A percentile compares a stretch with the other conserved stretches of the same genome.
phyloP scores from a whole-genome alignment of 148 eudicot species.

The Suaeda aralocaspica region DNA sequence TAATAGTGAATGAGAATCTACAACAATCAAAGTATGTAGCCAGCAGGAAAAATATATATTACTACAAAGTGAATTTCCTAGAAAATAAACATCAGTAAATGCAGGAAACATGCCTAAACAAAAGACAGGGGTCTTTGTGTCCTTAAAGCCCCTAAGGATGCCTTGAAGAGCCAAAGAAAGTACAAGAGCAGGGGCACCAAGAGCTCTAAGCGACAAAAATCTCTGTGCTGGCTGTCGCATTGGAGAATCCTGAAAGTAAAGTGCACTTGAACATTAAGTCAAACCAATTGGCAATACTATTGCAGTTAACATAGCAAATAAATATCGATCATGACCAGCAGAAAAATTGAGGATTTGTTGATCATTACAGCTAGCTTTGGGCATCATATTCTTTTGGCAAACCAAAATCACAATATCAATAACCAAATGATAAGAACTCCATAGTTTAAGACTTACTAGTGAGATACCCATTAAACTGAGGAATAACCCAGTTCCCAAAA shows the following conservation, averaged over 20 bases:
- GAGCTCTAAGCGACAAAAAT: constrained; percentile 76
- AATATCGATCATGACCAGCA: not conserved
- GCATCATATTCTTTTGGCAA: not conserved
- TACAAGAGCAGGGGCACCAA: constrained; percentile 97
- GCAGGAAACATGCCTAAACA: constrained; percentile 67
- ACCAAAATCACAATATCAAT: not conserved
- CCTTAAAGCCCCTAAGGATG: constrained; percentile 92
- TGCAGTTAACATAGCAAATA: not conserved
- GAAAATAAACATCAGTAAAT: not conserved
- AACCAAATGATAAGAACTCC: not conserved
- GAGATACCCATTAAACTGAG: constrained; percentile 86
- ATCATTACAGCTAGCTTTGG: not conserved
- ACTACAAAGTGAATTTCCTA: no score
- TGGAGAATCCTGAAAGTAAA: constrained; percentile 55
- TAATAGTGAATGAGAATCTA: not conserved
- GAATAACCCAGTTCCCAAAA: constrained; percentile 70
- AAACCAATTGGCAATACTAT: not conserved
- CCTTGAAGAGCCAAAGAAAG: constrained; percentile 96
- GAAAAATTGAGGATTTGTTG: not conserved
- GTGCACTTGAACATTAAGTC: not conserved
- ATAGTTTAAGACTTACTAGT: constrained; percentile 36
- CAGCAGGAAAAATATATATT: not conserved
- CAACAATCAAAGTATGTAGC: not conserved
- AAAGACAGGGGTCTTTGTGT: constrained; percentile 87
- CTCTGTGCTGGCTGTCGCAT: constrained; percentile 70